Base-by-base conservation (phyloP, 164 flowering plant genomes). In the Tinospora cordifolia region DNA sequence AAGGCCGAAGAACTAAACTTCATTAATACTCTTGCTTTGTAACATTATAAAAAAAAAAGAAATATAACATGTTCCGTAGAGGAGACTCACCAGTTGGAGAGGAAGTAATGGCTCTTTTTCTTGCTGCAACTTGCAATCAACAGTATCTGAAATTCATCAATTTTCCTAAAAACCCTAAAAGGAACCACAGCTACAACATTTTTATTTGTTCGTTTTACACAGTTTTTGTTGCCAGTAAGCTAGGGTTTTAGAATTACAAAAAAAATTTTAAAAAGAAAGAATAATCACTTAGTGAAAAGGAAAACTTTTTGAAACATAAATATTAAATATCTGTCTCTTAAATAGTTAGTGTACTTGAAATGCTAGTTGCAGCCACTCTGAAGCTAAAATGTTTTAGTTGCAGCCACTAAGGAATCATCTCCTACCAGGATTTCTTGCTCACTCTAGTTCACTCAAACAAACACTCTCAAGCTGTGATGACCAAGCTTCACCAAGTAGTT, bases 401-500 rank as follows among this genome's bases (percentile, higher is more conserved):
- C 74, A 75, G 40, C 66, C 71, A 71, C 57, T 77, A 63, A 57
- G 60, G 67, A 79, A 74, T 72, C 79, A 58, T 78, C 68, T 30
- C 68, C 74, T 39, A 68, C 26, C 34, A 75, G 74, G 77, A 75
- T 77, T 68, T 36, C 84, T 79, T 49, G 76, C 78, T 62, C 75
- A 47, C 59, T 47, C 71, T n/a, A 67, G 27, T 51, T 76, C 72
- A 34, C 68, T 81, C 58, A 82, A 70, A 64, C 74, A 78, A 27
- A 93, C 77, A 66, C 78, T 90, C 84, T 91, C 98, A 63, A 87
- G 85, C 51, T 84, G 87, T 47, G 72, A 40, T 19, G 91, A 79
- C 97, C 98, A 90, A 78, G 90, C 85, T 75, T 71, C 83, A 54
- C 96, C 98, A 74, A 93, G 96, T 66, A 83, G 36, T 38, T 75